These are phyloP conservation scores for Myriosclerotinia curreyana DNA, from an alignment of 2,329 filamentous ascomycete species.

Conservation along the genomic window DNA sequence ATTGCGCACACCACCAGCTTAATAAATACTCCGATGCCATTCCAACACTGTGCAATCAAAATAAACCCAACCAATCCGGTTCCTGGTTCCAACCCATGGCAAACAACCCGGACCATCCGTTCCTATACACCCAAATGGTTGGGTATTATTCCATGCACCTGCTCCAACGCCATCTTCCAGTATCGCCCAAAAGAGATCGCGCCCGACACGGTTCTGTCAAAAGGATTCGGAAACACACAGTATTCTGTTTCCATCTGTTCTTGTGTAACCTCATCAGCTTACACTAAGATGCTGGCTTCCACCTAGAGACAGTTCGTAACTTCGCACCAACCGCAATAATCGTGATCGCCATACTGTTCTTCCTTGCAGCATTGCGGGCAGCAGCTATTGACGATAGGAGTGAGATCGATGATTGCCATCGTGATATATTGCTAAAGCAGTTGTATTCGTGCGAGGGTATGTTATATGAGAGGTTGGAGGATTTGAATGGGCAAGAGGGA, in stretches of 20 bases:
- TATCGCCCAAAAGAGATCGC: conserved; percentile 7
- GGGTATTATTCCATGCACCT: conserved; percentile 2
- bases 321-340: conserved; percentile 50
- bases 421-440: neutral
- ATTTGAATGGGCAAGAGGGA: neutral
- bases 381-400: conserved; percentile 49
- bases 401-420: conserved; percentile 46
- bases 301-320: conserved; percentile 34
- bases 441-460: too few species aligned
- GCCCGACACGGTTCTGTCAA: neutral
- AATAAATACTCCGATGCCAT: neutral
- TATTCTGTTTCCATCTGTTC: neutral
- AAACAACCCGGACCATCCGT: neutral
- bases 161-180: conserved; percentile 9
- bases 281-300: neutral
- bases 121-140: conserved; percentile 9
- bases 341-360: conserved; percentile 49
- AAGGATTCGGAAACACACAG: neutral
- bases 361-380: conserved; percentile 53
- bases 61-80: neutral
- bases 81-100: neutral
- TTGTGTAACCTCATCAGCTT: conserved; percentile 4
- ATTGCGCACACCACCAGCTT: neutral
- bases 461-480: neutral
- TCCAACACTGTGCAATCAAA: neutral